These are phyloP conservation scores for Tetrapisispora fleetii DNA, from an alignment of 805 yeast species.

Conservation along the genomic window DNA sequence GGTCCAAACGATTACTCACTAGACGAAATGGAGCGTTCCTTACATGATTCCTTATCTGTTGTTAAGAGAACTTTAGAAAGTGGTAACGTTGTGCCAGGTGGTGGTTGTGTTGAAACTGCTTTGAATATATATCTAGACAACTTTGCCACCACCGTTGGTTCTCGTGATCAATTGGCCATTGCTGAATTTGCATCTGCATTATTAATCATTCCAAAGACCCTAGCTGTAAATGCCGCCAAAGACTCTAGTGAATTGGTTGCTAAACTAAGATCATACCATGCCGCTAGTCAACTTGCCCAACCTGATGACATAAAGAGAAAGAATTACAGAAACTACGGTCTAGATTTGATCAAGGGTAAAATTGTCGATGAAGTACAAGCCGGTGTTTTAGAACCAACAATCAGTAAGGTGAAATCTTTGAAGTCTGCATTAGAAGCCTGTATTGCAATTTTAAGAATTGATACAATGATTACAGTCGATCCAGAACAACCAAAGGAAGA, in stretches of 20 bases:
- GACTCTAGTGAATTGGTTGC: constrained; percentile 93
- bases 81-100: constrained; percentile 95
- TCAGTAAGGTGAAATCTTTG: constrained; percentile 84
- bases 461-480: constrained; percentile 94
- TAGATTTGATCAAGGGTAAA: constrained; percentile 85
- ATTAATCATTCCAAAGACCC: constrained; percentile 87
- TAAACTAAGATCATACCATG: constrained; percentile 90
- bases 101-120: constrained; percentile 98
- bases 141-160: constrained; percentile 95
- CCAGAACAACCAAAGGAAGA: constrained; percentile 92
- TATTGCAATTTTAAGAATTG: constrained; percentile 92
- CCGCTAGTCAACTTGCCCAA: constrained; percentile 82
- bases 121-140: constrained; percentile 89
- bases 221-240: constrained; percentile 96
- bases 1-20: constrained; percentile 92
- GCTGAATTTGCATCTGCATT: constrained; percentile 93
- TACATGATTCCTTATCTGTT: constrained; percentile 89
- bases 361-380: constrained; percentile 72
- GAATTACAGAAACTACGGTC: constrained; percentile 82
- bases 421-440: constrained; percentile 97
- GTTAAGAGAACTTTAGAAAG: constrained; percentile 93
- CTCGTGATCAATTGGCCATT: constrained; percentile 95
- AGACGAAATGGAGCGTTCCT: constrained; percentile 97
- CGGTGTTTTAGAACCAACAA: constrained; percentile 94
- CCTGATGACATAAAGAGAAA: constrained; percentile 77